Base-by-base conservation (phyloP, 23 red algal genomes). In the Gracilaria vermiculophylla region DNA sequence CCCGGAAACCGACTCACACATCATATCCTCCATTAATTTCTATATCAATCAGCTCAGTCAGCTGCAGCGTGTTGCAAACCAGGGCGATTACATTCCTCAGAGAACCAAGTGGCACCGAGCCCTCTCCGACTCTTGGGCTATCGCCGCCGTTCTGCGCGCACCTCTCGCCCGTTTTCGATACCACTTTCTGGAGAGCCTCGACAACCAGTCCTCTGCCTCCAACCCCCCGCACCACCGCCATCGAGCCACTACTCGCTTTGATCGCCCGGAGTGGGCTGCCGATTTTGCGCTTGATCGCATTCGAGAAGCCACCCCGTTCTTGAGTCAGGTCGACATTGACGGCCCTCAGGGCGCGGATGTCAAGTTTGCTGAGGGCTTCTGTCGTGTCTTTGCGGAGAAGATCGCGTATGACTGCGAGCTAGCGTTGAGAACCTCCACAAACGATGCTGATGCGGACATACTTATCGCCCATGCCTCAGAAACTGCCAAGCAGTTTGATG, bases 181-280 rank as follows among this genome's bases (percentile, higher is more conserved):
- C 47, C 90, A 93, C 44, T 93, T 93, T 86, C 57, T 93, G 3
- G 90, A 85, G 42, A 91, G 52, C 41, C 78, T 73, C 36, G 70
- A 74, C 45, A 29, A 33, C 32, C 67, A 74, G 25, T 23, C 67
- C 52, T 50, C 70, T 5, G 21, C 83, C 3, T 19, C 55, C 53
- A 39, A 77, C 20, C 17, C n/a, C 4, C 12, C 33, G 2, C 55
- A 52, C 10, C 4, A 83, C 8, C 45, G 2, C 3, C 54, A 56
- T 10, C 45, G 66, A 10, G 52, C 65, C 43, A 87, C 65, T 20
- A 56, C 62, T 49, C 90, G 90, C 14, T 84, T 93, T 45, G 90
- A 93, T 85, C 66, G 80, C 8, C 90, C 90, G 0, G 90, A 93
- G 55, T 93, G 90, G 90, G 90, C 90, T 50, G 90, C 90, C 17